phyloP scores from a whole-genome alignment of 164 flowering plant species.

The Kingdonia uniflora region DNA sequence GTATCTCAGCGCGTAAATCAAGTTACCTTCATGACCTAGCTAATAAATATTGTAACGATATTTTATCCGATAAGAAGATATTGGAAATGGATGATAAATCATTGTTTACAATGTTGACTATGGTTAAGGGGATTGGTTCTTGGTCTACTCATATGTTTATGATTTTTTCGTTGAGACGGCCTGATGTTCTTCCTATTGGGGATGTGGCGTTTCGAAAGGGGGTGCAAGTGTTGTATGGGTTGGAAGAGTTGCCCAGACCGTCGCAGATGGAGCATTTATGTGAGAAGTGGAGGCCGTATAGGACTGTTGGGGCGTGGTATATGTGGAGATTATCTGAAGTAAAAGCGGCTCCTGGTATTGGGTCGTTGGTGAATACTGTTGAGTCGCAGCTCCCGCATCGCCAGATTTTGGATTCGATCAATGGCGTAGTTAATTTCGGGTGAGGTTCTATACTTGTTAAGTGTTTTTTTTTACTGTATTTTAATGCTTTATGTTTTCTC shows the following conservation, averaged over 20 bases:
- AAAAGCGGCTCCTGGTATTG: conserved; percentile 38
- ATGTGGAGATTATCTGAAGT: conserved; percentile 79
- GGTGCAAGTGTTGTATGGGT: conserved; percentile 54
- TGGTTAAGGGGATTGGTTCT: conserved; percentile 96
- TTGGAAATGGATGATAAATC: conserved; percentile 87
- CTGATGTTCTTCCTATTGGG: conserved; percentile 84
- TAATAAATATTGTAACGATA: conserved; percentile 66
- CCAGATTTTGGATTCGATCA: conserved; percentile 50
- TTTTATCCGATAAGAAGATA: conserved; percentile 61
- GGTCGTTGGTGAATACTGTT: conserved; percentile 20
- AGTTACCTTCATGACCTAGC: conserved; percentile 88
- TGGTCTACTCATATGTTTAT: conserved; percentile 99
- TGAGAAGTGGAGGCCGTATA: conserved; percentile 90
- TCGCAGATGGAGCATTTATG: conserved; percentile 93
- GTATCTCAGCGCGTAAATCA: conserved; percentile 84
- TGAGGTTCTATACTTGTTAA: conserved; percentile 19
- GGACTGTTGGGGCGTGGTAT: conserved; percentile 91
- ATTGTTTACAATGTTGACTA: conserved; percentile 84
- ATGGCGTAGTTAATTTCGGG: conserved; percentile 59
- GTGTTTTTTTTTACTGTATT: too few relatives aligned
- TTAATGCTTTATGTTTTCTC: too few relatives aligned
- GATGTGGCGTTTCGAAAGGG: conserved; percentile 88
- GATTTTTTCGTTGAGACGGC: conserved; percentile 88
- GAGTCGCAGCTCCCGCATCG: conserved; percentile 24
- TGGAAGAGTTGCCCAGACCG: conserved; percentile 80